phyloP scores from a whole-genome alignment of 306 rosid species.

The Cucumis melo region DNA sequence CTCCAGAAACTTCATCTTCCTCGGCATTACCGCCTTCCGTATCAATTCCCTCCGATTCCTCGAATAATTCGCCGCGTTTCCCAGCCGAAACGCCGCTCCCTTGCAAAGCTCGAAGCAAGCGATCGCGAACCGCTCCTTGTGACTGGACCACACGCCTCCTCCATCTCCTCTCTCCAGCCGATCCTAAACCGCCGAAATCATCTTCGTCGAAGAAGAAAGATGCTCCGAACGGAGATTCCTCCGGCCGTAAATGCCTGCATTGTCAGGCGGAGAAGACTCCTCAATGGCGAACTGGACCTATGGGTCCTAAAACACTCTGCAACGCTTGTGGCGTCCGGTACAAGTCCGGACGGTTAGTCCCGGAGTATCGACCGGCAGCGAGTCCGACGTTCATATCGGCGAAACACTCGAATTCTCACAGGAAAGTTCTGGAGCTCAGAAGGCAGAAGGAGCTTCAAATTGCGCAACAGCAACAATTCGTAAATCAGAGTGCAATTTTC shows the following conservation, averaged over 20 bases:
- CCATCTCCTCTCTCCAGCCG: conserved; percentile 31
- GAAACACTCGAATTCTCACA: conserved; percentile 55
- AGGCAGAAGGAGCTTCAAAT: conserved; percentile 44
- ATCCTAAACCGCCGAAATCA: not conserved
- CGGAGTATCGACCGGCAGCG: conserved; percentile 63
- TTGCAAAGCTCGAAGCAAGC: conserved; percentile 90
- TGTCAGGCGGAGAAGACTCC: conserved; percentile 63
- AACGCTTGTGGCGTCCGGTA: conserved; percentile 65
- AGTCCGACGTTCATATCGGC: conserved; percentile 52
- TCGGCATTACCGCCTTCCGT: conserved; percentile 33
- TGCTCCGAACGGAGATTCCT: conserved; percentile 15
- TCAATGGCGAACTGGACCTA: conserved; percentile 65
- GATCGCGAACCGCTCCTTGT: conserved; percentile 86
- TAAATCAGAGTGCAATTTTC: conserved; percentile 38
- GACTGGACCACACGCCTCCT: conserved; percentile 97
- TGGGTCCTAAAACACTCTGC: conserved; percentile 67
- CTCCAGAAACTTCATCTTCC: conserved; percentile 75
- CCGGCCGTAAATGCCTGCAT: conserved; percentile 48
- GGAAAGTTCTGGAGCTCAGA: conserved; percentile 60
- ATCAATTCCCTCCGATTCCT: conserved; percentile 1
- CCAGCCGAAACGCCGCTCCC: conserved; percentile 69
- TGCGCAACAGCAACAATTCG: conserved; percentile 20
- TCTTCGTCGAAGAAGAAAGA: conserved; percentile 1
- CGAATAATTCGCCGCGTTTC: conserved; percentile 43
- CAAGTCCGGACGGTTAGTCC: conserved; percentile 51